Evolutionary conservation across 2,329 filamentous ascomycete species (phyloP).

Genomic region (Colletotrichum horii): DNA sequence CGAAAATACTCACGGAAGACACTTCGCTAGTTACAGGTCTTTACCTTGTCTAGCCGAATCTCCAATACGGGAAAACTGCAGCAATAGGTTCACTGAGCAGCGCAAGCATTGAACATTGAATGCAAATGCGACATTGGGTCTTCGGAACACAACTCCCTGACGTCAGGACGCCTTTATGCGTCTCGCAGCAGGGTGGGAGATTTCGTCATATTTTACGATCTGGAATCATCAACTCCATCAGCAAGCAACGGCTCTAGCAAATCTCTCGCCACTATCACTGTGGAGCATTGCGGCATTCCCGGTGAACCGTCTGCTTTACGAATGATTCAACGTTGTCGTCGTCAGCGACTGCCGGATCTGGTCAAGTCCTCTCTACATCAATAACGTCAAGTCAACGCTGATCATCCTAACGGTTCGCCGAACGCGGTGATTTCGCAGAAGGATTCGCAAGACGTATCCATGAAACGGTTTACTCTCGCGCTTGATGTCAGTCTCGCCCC

Average conservation of each 20-base stretch:
- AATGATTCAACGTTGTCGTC: background rate
- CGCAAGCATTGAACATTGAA: background rate
- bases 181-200: background rate
- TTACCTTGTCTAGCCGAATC: accelerated
- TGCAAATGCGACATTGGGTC: background rate
- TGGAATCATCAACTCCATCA: background rate
- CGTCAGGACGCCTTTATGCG: background rate
- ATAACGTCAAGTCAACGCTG: background rate
- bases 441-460: background rate
- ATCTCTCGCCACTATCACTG: background rate
- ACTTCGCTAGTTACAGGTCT: background rate
- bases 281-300: background rate
- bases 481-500: background rate
- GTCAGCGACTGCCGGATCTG: background rate
- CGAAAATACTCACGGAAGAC: background rate
- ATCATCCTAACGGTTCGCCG: background rate
- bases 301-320: background rate
- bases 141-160: background rate
- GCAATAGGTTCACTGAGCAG: background rate
- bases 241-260: background rate
- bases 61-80: background rate
- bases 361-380: background rate
- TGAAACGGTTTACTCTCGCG: background rate
- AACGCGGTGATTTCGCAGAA: background rate
- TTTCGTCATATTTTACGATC: background rate